A percentile compares a stretch with the other conserved stretches of the same genome.
Evolutionary conservation across 2,329 filamentous ascomycete genomes (phyloP).

Genomic region (Colletotrichum spinosum): DNA sequence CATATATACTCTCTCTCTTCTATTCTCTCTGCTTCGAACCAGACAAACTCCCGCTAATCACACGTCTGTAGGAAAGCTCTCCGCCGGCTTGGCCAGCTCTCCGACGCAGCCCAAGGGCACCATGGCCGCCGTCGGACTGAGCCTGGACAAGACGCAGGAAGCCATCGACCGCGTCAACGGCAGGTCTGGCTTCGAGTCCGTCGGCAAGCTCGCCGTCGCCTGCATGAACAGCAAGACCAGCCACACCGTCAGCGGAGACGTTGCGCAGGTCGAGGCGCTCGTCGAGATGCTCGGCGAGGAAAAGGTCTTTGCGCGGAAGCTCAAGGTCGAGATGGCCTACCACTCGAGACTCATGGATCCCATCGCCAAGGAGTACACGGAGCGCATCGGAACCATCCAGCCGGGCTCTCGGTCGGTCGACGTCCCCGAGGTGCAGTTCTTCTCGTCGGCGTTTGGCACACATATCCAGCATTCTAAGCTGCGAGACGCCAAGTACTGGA

Average conservation of each 20-base stretch:
- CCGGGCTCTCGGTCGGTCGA: neutral
- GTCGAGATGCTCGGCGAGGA: conserved; percentile 49
- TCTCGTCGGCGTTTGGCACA: conserved; percentile 53
- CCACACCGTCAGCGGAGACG: conserved; percentile 38
- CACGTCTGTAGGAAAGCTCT: no score
- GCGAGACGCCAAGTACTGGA: conserved; percentile 55
- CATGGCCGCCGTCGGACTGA: neutral
- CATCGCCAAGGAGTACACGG: conserved; percentile 50
- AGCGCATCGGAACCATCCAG: conserved; percentile 42
- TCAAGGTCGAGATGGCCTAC: conserved; percentile 39
- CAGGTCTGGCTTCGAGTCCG: neutral
- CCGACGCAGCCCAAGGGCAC: no score
- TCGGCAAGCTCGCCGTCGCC: neutral
- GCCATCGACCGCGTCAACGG: neutral
- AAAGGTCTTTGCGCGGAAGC: conserved; percentile 47
- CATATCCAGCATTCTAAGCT: neutral
- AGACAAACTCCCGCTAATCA: no score
- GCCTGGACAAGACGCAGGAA: neutral
- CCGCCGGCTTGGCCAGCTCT: neutral
- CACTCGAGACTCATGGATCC: conserved; percentile 52
- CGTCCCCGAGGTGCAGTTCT: conserved; percentile 44
- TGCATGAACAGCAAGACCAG: neutral
- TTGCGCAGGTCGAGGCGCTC: conserved; percentile 41
- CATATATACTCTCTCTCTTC: no score
- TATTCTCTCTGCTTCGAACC: no score